Conservation (phyloP, 805 yeast species). For the Pichia nakasei region DNA sequence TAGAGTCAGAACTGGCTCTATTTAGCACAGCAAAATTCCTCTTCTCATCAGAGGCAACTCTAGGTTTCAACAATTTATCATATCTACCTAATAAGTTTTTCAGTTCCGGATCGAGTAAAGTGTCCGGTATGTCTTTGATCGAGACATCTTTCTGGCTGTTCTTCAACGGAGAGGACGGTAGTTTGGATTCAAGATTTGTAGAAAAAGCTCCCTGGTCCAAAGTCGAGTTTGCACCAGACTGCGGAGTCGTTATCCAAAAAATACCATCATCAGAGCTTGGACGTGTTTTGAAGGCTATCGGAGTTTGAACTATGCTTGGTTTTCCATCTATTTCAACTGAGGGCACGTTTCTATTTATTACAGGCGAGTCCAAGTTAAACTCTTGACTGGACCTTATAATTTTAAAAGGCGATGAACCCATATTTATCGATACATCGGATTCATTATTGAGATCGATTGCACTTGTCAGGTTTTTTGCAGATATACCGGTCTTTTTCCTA, state of each 20-base stretch:
- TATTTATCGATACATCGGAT: slow-evolving; percentile 1
- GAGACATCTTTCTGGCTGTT: slow-evolving; percentile 7
- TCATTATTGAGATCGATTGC: slow-evolving; percentile 3
- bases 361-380: slow-evolving; percentile 5
- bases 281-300: slow-evolving; percentile 2
- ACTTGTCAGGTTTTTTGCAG: background rate
- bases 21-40: background rate
- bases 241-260: slow-evolving; percentile 36
- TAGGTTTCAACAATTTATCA: background rate
- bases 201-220: background rate
- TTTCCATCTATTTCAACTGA: background rate
- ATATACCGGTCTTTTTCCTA: background rate
- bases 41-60: background rate
- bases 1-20: slow-evolving; percentile 2
- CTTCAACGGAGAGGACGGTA: slow-evolving; percentile 38
- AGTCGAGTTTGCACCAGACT: background rate
- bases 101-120: slow-evolving; percentile 22
- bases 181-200: background rate
- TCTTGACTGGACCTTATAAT: slow-evolving; percentile 9
- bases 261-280: slow-evolving; percentile 29
- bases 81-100: slow-evolving; percentile 31
- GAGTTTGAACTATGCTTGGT: background rate
- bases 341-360: background rate
- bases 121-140: slow-evolving; percentile 11
- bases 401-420: slow-evolving; percentile 6